Base-by-base conservation (phyloP, 1,139 yeast genomes). In the Candida albicans region DNA sequence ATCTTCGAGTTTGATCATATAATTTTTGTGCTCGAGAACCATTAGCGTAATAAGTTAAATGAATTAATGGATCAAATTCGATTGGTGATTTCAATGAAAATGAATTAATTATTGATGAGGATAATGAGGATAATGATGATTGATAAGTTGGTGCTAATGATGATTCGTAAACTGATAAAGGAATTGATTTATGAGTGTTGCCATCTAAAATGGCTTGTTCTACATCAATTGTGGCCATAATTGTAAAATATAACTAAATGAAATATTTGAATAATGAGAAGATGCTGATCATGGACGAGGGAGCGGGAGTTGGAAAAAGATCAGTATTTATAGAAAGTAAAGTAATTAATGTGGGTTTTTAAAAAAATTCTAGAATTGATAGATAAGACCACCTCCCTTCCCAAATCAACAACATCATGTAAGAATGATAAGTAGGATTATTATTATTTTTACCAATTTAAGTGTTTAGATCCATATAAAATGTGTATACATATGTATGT, bases 1-100 rank as follows among this genome's bases (percentile, higher is more conserved):
- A 54, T 53, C 77, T 65, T 48, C 71, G 64, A 11, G 78, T 73
- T 39, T 54, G 53, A 42, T 62, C 54, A 44, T 51, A 67, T 47
- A 58, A 58, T 42, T 61, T 55, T 41, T 59, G 55, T 6, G 62
- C 65, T 35, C 61, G 65, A 10, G 60, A 63, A 27, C 68, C 62
- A 35, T 68, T 65, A 52, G 45, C 47, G 25, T 48, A 48, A 32
- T 65, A 75, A 24, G 63, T 57, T 38, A 79, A 60, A 54, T 79
- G 83, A 40, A 58, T 63, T 12, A 52, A 49, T 1, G 82, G 80
- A 40, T 73, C 77, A 50, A 78, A 77, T 39, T 54, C 45, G 9
- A 15, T 29, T 4, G 41, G n/a, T n/a, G n/a, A n/a, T n/a, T n/a
- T n/a, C n/a, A n/a, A n/a, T n/a, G n/a, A n/a, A n/a, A n/a, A n/a